phyloP scores from a whole-genome alignment of 129 eudicot genomes.

The Deinandra increscens region DNA sequence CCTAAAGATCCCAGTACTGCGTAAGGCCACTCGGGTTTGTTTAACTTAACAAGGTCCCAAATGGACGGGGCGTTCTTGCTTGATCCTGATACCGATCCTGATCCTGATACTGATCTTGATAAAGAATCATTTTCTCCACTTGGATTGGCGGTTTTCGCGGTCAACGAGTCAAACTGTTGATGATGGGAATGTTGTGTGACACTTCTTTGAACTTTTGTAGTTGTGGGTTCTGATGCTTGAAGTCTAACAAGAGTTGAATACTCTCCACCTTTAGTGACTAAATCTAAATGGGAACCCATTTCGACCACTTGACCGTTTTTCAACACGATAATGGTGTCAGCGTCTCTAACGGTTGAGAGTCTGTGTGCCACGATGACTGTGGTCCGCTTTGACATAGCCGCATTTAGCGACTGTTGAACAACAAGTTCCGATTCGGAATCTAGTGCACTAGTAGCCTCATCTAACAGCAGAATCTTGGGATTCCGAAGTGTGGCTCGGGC shows the following conservation, averaged over 20 bases:
- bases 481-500: slow-evolving; percentile 76
- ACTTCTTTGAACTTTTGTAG: slow-evolving; percentile 21
- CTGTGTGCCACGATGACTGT: slow-evolving; percentile 74
- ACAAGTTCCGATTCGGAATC: slow-evolving; percentile 75
- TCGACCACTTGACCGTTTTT: slow-evolving; percentile 63
- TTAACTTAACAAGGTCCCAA: slow-evolving; percentile 70
- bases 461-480: slow-evolving; percentile 73
- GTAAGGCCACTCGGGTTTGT: slow-evolving; percentile 74
- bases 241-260: slow-evolving; percentile 55
- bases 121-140: slow-evolving; percentile 13
- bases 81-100: slow-evolving; percentile 6
- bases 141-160: slow-evolving; percentile 15
- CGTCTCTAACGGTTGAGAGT: slow-evolving; percentile 62
- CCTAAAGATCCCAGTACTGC: slow-evolving; percentile 76
- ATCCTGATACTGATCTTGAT: slow-evolving; percentile 13
- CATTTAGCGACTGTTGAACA: slow-evolving; percentile 63
- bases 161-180: slow-evolving; percentile 17
- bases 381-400: slow-evolving; percentile 58
- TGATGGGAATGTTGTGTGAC: neutral
- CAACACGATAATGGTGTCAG: slow-evolving; percentile 62
- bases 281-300: slow-evolving; percentile 50
- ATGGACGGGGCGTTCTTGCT: slow-evolving; percentile 37
- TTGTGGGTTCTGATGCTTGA: slow-evolving; percentile 47
- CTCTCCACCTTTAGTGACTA: slow-evolving; percentile 54
- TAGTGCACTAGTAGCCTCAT: slow-evolving; percentile 92